phyloP scores from a whole-genome alignment of 139 green algal species.

The Coelastrella sp. region DNA sequence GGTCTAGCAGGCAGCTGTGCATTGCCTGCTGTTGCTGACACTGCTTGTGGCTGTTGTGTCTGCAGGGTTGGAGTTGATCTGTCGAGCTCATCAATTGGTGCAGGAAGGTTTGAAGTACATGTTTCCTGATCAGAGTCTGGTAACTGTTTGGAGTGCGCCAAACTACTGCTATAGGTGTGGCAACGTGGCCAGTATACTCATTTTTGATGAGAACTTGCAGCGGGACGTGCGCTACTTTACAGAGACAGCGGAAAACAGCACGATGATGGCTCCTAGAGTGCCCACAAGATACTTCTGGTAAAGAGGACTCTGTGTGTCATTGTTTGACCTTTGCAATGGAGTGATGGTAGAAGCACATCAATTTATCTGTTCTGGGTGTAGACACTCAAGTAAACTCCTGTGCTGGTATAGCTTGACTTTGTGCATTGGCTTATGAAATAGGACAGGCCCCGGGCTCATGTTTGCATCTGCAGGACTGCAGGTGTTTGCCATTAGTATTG shows the following conservation, averaged over 20 bases:
- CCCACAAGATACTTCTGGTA: constrained; percentile 90
- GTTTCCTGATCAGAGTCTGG: constrained; percentile 89
- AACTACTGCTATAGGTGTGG: constrained; percentile 99
- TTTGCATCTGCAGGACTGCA: too few species aligned
- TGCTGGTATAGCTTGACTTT: too few species aligned
- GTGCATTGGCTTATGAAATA: too few species aligned
- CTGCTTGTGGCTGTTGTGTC: not conserved
- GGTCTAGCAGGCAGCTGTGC: not conserved
- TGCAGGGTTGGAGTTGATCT: constrained; percentile 92
- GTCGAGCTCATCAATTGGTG: constrained; percentile 97
- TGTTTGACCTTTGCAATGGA: not conserved
- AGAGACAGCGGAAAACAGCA: constrained; percentile 92
- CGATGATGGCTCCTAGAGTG: constrained; percentile 84
- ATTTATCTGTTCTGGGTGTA: too few species aligned
- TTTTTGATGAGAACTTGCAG: constrained; percentile 94
- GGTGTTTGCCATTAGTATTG: too few species aligned
- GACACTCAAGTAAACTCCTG: too few species aligned
- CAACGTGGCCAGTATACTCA: constrained; percentile 97
- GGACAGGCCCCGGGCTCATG: too few species aligned
- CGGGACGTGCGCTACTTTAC: constrained; percentile 87
- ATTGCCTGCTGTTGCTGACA: not conserved
- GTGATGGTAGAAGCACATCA: too few species aligned
- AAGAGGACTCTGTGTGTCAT: not conserved
- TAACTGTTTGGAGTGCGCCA: constrained; percentile 98
- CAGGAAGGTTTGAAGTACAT: constrained; percentile 99